These are phyloP conservation scores for Camelina sativa DNA, from an alignment of 345 rosid genomes.

Conservation along the genomic window DNA sequence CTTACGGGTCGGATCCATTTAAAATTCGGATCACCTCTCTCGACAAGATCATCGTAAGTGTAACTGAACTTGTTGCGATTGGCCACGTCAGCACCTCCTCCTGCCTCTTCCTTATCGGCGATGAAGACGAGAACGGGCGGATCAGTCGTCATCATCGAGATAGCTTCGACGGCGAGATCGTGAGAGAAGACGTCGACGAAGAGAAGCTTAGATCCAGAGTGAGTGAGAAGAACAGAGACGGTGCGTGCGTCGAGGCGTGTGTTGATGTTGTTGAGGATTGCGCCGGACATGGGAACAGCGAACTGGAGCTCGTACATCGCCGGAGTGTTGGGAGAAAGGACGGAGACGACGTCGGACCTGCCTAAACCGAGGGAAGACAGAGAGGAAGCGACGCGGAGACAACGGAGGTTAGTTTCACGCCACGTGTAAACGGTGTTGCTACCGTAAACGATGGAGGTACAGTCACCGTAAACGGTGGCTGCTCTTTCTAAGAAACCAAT, in stretches of 20 bases:
- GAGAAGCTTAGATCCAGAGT: slow-evolving; percentile 67
- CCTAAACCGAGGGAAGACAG: slow-evolving; percentile 57
- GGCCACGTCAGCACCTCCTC: slow-evolving; percentile 23
- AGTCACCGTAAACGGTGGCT: slow-evolving; percentile 60
- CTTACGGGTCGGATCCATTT: slow-evolving; percentile 57
- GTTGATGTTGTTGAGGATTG: slow-evolving; percentile 78
- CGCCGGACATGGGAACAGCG: slow-evolving; percentile 83
- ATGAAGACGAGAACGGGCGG: slow-evolving; percentile 62
- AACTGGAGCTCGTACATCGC: slow-evolving; percentile 94
- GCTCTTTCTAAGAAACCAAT: slow-evolving; percentile 60
- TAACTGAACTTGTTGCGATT: slow-evolving; percentile 30
- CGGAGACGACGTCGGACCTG: slow-evolving; percentile 66
- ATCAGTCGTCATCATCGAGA: slow-evolving; percentile 33
- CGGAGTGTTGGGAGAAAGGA: slow-evolving; percentile 69
- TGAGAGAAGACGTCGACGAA: slow-evolving; percentile 62
- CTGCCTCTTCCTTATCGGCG: slow-evolving; percentile 45
- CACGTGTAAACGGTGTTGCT: slow-evolving; percentile 54
- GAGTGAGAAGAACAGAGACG: slow-evolving; percentile 65
- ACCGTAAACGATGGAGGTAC: slow-evolving; percentile 57
- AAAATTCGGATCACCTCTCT: slow-evolving; percentile 57
- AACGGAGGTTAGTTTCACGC: slow-evolving; percentile 61
- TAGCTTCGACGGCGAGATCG: slow-evolving; percentile 56
- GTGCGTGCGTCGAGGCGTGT: slow-evolving; percentile 86
- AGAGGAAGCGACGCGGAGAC: slow-evolving; percentile 64
- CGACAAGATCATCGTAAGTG: slow-evolving; percentile 59